These are phyloP conservation scores for Huiozyma sinensis DNA, from an alignment of 805 yeast species.

Conservation along the genomic window DNA sequence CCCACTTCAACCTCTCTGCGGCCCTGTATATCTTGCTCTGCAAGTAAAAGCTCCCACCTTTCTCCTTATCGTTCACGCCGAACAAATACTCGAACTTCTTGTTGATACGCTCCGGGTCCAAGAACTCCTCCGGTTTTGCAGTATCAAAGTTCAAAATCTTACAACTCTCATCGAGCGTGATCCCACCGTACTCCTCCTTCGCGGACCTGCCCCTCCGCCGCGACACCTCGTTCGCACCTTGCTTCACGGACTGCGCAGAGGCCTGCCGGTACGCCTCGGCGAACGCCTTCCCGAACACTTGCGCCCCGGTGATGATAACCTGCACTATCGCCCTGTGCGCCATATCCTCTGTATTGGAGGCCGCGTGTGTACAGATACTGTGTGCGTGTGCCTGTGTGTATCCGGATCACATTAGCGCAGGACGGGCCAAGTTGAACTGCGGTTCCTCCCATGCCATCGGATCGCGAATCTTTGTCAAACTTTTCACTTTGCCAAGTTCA, in stretches of 20 bases:
- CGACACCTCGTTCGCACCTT: slow-evolving; percentile 38
- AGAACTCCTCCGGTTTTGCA: slow-evolving; percentile 36
- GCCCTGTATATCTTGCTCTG: slow-evolving; percentile 93
- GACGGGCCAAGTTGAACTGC: too few species aligned
- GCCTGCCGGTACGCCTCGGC: slow-evolving; percentile 96
- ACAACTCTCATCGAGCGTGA: slow-evolving; percentile 80
- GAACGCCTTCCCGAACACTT: slow-evolving; percentile 92
- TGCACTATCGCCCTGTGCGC: slow-evolving; percentile 88
- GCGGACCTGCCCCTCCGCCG: slow-evolving; percentile 28
- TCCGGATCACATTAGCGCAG: too few species aligned
- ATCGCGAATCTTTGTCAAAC: too few species aligned
- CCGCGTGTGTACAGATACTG: too few species aligned
- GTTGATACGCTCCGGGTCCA: slow-evolving; percentile 48
- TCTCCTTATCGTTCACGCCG: slow-evolving; percentile 82
- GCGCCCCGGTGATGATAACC: slow-evolving; percentile 88
- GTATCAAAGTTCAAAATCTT: slow-evolving; percentile 78
- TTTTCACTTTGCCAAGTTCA: too few species aligned
- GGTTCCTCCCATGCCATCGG: too few species aligned
- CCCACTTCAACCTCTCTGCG: slow-evolving; percentile 79
- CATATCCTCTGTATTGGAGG: slow-evolving; percentile 26
- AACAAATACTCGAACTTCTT: slow-evolving; percentile 73
- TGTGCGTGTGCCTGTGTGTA: too few species aligned
- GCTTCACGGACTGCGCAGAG: slow-evolving; percentile 82
- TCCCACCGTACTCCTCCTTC: slow-evolving; percentile 51
- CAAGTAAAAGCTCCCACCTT: slow-evolving; percentile 90